phyloP scores from a whole-genome alignment of 208 protist genomes.

The Crithidia expoeki region DNA sequence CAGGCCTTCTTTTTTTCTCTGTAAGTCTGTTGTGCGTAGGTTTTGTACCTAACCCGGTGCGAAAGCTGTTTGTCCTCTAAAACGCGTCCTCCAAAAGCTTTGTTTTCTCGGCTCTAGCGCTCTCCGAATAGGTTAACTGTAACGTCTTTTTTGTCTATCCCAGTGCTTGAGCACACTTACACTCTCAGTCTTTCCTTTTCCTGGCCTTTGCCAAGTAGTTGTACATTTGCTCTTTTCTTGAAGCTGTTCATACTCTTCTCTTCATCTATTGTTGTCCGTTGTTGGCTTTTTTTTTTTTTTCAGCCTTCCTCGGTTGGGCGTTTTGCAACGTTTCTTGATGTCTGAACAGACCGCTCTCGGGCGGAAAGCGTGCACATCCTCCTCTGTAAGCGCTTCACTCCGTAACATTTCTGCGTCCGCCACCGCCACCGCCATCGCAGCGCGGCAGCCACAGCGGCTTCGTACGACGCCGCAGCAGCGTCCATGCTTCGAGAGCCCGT shows the following conservation, averaged over 20 bases:
- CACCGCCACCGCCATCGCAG: not conserved
- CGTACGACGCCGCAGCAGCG: not conserved
- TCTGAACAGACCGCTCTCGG: not conserved
- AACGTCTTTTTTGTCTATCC: not conserved
- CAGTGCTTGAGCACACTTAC: not conserved
- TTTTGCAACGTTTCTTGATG: not conserved
- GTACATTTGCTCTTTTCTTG: slow-evolving; percentile 6
- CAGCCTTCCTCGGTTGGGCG: not conserved
- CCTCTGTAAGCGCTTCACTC: not conserved
- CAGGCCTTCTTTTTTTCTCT: no score
- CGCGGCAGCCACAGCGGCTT: not conserved
- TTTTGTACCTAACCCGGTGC: no score
- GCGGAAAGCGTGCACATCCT: not conserved
- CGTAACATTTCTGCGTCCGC: not conserved
- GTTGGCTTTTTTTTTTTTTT: not conserved
- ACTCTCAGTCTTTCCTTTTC: slow-evolving; percentile 3
- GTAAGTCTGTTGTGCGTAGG: no score
- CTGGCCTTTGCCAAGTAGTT: slow-evolving; percentile 6
- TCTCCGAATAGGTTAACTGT: not conserved
- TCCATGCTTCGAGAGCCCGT: slow-evolving; percentile 1
- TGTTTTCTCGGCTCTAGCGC: no score
- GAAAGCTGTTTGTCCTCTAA: no score
- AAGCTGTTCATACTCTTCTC: slow-evolving; percentile 1
- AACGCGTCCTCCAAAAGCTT: no score
- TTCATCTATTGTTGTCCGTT: not conserved